Evolutionary conservation across 257 asterid genomes (phyloP), one percentile per base, ranked within the genome.

Genomic region (Cordia subcordata): DNA sequence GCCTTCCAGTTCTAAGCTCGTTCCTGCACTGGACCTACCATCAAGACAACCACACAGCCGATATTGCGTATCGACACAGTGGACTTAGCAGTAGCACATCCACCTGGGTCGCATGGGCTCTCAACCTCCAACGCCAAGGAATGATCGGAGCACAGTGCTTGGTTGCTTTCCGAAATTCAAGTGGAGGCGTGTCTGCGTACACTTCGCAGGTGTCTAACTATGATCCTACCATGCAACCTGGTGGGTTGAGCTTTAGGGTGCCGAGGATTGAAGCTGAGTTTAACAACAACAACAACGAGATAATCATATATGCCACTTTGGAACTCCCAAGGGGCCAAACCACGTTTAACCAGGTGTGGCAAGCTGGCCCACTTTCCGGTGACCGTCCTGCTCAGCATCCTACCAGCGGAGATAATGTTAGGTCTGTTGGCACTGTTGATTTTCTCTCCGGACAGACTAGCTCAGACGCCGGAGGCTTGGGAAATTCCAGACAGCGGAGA

Each of bases 21-120:
- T 74, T 79, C 78, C 75, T 88, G 0, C 96, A 88, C 65, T 88
- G 87, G 85, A 88, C 18, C 54, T 85, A 85, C 75, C 77, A 81
- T 59, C 64, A 19, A 18, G 13, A 62, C 15, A 85, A 83, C 67
- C 63, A 75, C 66, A 70, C 85, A 0, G 73, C 76, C 11, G 88
- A 88, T 21, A 61, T 88, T 15, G 96, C 96, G 1, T 88, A 75
- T 68, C 68, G 95, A 21, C 95, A 81, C 71, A 53, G 77, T 1
- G 75, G 72, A 0, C 68, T 78, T 27, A 53, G 9, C 12, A 12
- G 12, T 12, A 38, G 71, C 23, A 0, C 70, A 16, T 53, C 84
- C 20, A 61, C 71, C 47, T 90, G 96, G 95, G 82, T 82, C 0
- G 95, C 72, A 0, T 90, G 94, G 91, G 75, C 87, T 0, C 78